A percentile compares a stretch with the other conserved stretches of the same genome.
phyloP scores from a whole-genome alignment of 257 asterid species.

The Ocimum tenuiflorum region DNA sequence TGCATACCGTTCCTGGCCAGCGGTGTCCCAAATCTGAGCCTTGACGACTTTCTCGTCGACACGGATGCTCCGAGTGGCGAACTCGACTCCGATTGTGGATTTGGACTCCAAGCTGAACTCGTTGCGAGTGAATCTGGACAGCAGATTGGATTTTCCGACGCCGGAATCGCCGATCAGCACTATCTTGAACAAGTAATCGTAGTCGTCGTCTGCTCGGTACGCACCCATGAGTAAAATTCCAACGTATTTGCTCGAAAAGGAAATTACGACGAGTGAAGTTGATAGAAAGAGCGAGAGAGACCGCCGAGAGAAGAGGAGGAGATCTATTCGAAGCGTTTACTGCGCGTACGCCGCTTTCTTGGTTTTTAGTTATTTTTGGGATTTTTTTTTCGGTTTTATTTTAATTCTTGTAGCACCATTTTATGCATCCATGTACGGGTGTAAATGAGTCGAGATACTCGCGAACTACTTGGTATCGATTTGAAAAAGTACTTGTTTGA shows the following conservation, averaged over 20 bases:
- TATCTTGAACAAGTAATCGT: slow-evolving; percentile 48
- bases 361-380: not conserved
- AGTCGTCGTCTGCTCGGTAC: slow-evolving; percentile 50
- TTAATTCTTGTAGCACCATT: not conserved
- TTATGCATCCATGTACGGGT: too few species aligned
- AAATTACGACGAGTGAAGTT: not conserved
- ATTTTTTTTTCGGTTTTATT: not conserved
- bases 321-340: slow-evolving; percentile 21
- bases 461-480: too few species aligned
- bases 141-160: slow-evolving; percentile 34
- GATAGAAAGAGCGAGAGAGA: slow-evolving; percentile 2
- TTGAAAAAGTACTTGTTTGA: too few species aligned
- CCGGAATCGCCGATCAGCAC: slow-evolving; percentile 51
- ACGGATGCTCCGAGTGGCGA: slow-evolving; percentile 51
- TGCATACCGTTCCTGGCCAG: slow-evolving; percentile 48
- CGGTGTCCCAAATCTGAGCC: slow-evolving; percentile 60
- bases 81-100: slow-evolving; percentile 53
- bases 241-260: slow-evolving; percentile 14
- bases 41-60: slow-evolving; percentile 43
- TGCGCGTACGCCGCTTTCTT: not conserved
- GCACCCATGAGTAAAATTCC: slow-evolving; percentile 34
- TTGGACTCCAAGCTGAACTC: slow-evolving; percentile 50
- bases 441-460: too few species aligned
- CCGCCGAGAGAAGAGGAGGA: slow-evolving; percentile 19
- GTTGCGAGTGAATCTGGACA: slow-evolving; percentile 43